A percentile compares a stretch with the other conserved stretches of the same genome.
phyloP scores from a whole-genome alignment of 2,329 filamentous ascomycete species.

The Bisporella sp. region DNA sequence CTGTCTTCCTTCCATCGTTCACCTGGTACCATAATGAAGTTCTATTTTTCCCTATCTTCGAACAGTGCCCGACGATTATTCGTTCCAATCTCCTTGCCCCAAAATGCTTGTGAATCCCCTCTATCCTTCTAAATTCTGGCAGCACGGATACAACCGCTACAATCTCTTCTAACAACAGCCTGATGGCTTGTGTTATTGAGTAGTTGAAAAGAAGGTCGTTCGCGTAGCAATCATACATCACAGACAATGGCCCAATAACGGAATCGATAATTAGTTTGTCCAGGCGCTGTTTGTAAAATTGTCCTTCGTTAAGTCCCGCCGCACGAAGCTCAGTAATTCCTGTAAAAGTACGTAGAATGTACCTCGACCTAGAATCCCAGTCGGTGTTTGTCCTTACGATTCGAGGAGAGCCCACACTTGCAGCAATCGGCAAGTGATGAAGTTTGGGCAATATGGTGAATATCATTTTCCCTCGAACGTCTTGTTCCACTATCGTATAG shows the following conservation, averaged over 20 bases:
- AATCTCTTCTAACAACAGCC: slow-evolving; percentile 68
- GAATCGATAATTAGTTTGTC: slow-evolving; percentile 70
- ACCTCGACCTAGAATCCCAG: slow-evolving; percentile 39
- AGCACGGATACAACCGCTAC: slow-evolving; percentile 62
- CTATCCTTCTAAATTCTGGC: slow-evolving; percentile 61
- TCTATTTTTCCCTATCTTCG: slow-evolving; percentile 46
- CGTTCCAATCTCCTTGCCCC: slow-evolving; percentile 54
- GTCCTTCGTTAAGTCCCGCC: slow-evolving; percentile 47
- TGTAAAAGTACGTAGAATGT: slow-evolving; percentile 58
- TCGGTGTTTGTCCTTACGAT: slow-evolving; percentile 17
- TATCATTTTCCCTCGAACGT: slow-evolving; percentile 25
- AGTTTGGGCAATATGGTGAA: slow-evolving; percentile 25
- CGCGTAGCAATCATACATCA: slow-evolving; percentile 71
- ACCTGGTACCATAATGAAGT: slow-evolving; percentile 59
- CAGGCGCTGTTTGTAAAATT: slow-evolving; percentile 67
- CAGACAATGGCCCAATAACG: slow-evolving; percentile 75
- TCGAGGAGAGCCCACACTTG: not conserved
- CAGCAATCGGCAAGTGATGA: slow-evolving; percentile 8
- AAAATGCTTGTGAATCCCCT: slow-evolving; percentile 48
- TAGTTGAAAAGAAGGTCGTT: slow-evolving; percentile 62
- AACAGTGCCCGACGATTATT: slow-evolving; percentile 46
- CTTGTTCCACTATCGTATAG: slow-evolving; percentile 33
- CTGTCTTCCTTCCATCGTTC: slow-evolving; percentile 54
- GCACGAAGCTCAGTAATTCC: slow-evolving; percentile 56
- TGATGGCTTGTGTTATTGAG: slow-evolving; percentile 57